These are phyloP conservation scores for Starmerella floris DNA, from an alignment of 805 yeast genomes.

Conservation along the genomic window DNA sequence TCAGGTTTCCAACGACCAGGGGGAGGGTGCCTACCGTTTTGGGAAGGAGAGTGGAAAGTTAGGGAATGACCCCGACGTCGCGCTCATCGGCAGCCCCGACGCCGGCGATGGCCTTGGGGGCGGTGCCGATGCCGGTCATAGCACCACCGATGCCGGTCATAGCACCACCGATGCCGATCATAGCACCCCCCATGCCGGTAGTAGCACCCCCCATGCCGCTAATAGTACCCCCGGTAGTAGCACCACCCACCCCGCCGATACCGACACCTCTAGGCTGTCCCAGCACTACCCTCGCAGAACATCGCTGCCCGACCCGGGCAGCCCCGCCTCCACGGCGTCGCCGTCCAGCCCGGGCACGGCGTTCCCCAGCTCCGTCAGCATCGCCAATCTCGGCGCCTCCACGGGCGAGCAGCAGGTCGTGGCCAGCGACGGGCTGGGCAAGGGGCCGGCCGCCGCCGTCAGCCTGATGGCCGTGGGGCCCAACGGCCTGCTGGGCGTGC, in stretches of 20 bases:
- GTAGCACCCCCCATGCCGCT: too few species aligned
- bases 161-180: neutral
- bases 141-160: neutral
- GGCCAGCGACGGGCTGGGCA: constrained; percentile 23
- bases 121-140: neutral
- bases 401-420: constrained; percentile 26
- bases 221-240: neutral
- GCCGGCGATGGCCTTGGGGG: neutral
- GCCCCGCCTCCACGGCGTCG: neutral
- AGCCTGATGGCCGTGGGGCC: constrained; percentile 22
- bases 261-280: neutral
- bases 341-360: constrained; percentile 2
- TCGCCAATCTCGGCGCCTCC: constrained; percentile 1
- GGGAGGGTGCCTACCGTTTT: too few species aligned
- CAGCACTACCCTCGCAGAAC: neutral
- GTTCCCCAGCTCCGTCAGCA: constrained; percentile 4
- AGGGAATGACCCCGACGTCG: too few species aligned
- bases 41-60: too few species aligned
- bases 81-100: neutral
- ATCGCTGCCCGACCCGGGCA: neutral
- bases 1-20: neutral
- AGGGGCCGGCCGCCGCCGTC: constrained; percentile 24
- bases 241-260: too few species aligned
- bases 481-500: constrained; percentile 26
- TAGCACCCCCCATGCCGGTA: neutral